phyloP scores from a whole-genome alignment of 352 stramenopile genomes.

The Globisporangium viniferum region DNA sequence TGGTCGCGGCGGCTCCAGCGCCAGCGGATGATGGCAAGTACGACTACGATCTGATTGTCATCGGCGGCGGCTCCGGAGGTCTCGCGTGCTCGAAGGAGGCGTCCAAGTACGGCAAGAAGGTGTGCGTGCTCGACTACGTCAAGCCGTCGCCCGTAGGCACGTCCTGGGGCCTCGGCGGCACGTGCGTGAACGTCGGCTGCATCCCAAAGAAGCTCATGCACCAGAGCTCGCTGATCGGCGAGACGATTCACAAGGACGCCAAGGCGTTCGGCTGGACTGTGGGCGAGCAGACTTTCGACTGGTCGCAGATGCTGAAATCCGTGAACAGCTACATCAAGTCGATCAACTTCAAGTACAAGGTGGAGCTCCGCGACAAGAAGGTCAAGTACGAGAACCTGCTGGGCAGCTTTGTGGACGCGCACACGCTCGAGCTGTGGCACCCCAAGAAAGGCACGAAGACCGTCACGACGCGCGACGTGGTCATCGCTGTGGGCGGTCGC shows the following conservation, averaged over 20 bases:
- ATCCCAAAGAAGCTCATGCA: conserved; percentile 99
- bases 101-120: conserved; percentile 89
- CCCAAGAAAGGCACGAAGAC: conserved; percentile 83
- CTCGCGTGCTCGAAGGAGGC: conserved; percentile 96
- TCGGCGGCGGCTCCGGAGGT: conserved; percentile 82
- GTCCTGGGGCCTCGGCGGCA: conserved; percentile 93
- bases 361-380: conserved; percentile 94
- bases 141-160: conserved; percentile 87
- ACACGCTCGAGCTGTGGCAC: conserved; percentile 93
- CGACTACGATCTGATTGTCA: conserved; percentile 84
- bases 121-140: conserved; percentile 96
- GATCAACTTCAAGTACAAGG: conserved; percentile 99
- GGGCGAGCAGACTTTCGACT: conserved; percentile 71
- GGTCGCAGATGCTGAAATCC: conserved; percentile 89
- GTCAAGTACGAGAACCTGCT: conserved; percentile 94
- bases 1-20: not conserved
- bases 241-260: conserved; percentile 85
- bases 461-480: conserved; percentile 91
- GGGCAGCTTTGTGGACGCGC: conserved; percentile 90
- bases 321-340: conserved; percentile 97
- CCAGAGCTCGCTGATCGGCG: conserved; percentile 90
- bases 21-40: conserved; percentile 34
- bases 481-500: conserved; percentile 95
- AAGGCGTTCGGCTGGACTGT: conserved; percentile 86
- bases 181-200: conserved; percentile 99